Percentiles rank a stretch among this genome's conserved stretches.
Conservation (phyloP, 1,284 basidiomycete genomes). For the Mycosarcoma mackinlayi region DNA sequence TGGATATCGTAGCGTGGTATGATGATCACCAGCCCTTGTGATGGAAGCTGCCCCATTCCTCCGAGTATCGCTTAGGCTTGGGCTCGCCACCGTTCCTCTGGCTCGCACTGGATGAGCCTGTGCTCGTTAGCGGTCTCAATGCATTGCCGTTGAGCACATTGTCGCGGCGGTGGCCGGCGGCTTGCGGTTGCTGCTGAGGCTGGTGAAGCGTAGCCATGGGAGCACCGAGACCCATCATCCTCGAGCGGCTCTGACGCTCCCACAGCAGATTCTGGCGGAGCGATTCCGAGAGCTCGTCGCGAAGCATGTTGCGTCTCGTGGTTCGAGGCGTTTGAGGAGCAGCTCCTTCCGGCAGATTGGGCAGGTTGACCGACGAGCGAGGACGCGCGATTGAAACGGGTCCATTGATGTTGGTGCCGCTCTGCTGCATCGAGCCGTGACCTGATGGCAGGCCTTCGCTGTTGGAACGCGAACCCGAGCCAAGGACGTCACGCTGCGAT, state of each 20-base stretch:
- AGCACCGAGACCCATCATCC: constrained; percentile 64
- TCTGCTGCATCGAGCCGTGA: constrained; percentile 19
- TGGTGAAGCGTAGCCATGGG: constrained; percentile 27
- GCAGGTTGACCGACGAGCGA: constrained; percentile 45
- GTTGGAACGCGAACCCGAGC: constrained; percentile 48
- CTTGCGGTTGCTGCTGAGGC: constrained; percentile 16
- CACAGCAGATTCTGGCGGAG: constrained; percentile 83
- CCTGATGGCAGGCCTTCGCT: constrained; percentile 38
- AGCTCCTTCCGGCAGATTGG: constrained; percentile 65
- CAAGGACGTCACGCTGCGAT: constrained; percentile 25
- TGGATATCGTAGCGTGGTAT: not conserved
- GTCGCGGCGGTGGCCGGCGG: constrained; percentile 23
- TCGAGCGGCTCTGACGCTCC: constrained; percentile 74
- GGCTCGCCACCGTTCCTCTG: constrained; percentile 18
- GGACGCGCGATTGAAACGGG: constrained; percentile 41
- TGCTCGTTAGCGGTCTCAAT: constrained; percentile 56
- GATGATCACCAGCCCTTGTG: constrained; percentile 60
- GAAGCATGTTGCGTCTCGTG: constrained; percentile 83
- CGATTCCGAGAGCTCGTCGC: constrained; percentile 85
- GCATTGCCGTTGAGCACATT: constrained; percentile 54
- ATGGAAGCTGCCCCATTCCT: constrained; percentile 62
- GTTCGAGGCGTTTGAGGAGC: constrained; percentile 84
- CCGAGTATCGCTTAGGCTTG: constrained; percentile 44
- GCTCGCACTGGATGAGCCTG: constrained; percentile 19
- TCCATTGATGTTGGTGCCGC: constrained; percentile 15